phyloP scores from a whole-genome alignment of 1,284 basidiomycete genomes.

The Sphaerobolus stellatus region DNA sequence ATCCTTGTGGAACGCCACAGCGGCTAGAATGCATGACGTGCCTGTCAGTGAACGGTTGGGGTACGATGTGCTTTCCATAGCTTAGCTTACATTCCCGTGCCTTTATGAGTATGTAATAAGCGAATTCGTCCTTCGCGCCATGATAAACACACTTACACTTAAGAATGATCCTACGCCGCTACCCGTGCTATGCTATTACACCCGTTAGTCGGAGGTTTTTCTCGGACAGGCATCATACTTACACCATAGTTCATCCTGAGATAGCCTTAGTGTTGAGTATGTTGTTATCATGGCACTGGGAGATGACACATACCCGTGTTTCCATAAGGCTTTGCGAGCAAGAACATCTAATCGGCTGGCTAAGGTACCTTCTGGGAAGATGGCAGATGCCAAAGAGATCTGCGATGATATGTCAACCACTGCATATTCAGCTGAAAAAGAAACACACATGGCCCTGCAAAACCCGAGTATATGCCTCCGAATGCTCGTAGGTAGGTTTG shows the following conservation, averaged over 20 bases:
- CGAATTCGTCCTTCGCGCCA: not conserved
- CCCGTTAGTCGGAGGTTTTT: slow-evolving; percentile 8
- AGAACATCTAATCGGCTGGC: slow-evolving; percentile 81
- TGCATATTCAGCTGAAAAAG: not conserved
- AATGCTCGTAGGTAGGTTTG: slow-evolving; percentile 75
- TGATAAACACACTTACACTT: slow-evolving; percentile 44
- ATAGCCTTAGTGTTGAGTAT: slow-evolving; percentile 6
- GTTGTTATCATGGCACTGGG: no score
- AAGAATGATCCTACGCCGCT: slow-evolving; percentile 82
- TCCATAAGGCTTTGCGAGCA: slow-evolving; percentile 83
- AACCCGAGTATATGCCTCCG: slow-evolving; percentile 91
- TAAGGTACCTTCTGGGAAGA: slow-evolving; percentile 87
- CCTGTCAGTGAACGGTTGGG: not conserved
- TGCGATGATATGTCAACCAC: slow-evolving; percentile 27
- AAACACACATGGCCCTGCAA: slow-evolving; percentile 88
- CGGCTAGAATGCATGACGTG: slow-evolving; percentile 21
- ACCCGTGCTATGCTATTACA: slow-evolving; percentile 53
- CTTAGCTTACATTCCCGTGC: slow-evolving; percentile 53
- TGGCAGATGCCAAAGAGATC: slow-evolving; percentile 88
- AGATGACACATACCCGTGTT: slow-evolving; percentile 84
- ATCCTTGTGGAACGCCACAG: slow-evolving; percentile 66
- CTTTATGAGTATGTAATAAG: not conserved
- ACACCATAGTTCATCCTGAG: not conserved
- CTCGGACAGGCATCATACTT: not conserved
- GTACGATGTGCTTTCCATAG: no score